Evolutionary conservation across 371 early-diverging fungal genomes (phyloP), one percentile per base, ranked within the genome.

Genomic region (Batkoa obscura): DNA sequence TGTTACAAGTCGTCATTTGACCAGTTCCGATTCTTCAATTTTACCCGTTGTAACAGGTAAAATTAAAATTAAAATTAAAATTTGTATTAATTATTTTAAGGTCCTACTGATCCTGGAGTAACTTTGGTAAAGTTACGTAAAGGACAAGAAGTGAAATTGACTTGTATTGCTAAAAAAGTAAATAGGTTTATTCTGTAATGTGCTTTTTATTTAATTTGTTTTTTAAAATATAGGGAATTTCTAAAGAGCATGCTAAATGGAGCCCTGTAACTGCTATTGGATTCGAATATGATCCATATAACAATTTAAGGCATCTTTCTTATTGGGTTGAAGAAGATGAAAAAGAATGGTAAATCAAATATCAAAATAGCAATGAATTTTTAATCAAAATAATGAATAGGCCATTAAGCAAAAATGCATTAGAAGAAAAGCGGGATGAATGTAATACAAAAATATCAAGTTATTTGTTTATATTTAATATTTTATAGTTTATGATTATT

Each of bases 181-280:
- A 39, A 4, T 23, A 9, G 33, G 12, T 32, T 60, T 13, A 46
- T 13, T 2, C 2, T 23, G 8, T 5, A 35, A 15, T 9, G 6
- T 36, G 32, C 10, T 9, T 10, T 38, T 52, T 52, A 13, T 6
- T 36, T 12, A 49, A 49, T 12, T 12, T 12, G n/a, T 23, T 10
- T 12, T 23, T 31, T 31, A 9, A 49, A 49, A 69, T 69, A 23
- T 71, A 83, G 74, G 99, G 98, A 31, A 89, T 85, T 31, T 94
- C 87, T 23, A 95, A 97, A 67, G 94, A 91, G 59, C 99, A 99
- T 70, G 88, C 99, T 32, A 99, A 99, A 66, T 99, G 98, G 98
- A 86, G 86, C 57, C 98, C 99, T 34, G 88, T 90, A 34, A 76
- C 86, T 58, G 95, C 85, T 10, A 83, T 98, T 2, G 77, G 84